phyloP scores from a whole-genome alignment of 495 filamentous ascomycete species.

The Aspergillus hancockii region DNA sequence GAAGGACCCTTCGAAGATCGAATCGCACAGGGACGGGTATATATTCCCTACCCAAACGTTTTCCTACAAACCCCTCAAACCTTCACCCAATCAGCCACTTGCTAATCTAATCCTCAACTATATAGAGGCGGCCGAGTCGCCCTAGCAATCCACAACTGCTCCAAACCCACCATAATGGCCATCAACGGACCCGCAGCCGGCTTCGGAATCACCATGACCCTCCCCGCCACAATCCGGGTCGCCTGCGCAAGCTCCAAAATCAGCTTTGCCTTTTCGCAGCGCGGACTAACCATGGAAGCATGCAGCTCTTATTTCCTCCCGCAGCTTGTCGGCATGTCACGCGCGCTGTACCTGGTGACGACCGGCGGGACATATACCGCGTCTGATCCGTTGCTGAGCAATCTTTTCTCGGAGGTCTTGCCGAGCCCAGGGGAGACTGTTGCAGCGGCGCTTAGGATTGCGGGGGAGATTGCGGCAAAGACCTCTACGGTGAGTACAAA shows the following conservation, averaged over 20 bases:
- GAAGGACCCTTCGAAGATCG: background rate
- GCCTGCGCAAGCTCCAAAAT: conserved; percentile 42
- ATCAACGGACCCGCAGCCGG: conserved; percentile 63
- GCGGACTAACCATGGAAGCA: conserved; percentile 60
- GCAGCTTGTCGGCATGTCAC: conserved; percentile 54
- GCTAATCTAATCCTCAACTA: background rate
- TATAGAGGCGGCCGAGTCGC: conserved; percentile 51
- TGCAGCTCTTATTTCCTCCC: conserved; percentile 62
- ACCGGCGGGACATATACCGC: conserved; percentile 39
- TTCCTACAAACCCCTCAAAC: too few relatives aligned
- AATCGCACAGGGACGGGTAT: background rate
- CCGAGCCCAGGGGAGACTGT: conserved; percentile 49
- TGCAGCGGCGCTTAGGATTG: conserved; percentile 52
- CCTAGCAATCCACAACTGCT: conserved; percentile 59
- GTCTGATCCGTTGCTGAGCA: conserved; percentile 41
- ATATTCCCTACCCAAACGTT: conserved; percentile 3
- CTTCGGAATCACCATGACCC: conserved; percentile 63
- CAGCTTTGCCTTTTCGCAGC: conserved; percentile 61
- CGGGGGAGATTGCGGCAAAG: conserved; percentile 51
- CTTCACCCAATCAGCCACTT: background rate
- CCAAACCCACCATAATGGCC: conserved; percentile 62
- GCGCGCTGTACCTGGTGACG: conserved; percentile 50
- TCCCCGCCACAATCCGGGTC: conserved; percentile 55
- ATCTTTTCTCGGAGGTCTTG: conserved; percentile 55
- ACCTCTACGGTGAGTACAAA: conserved; percentile 54